Evolutionary conservation across 495 filamentous ascomycete species (phyloP), one percentile per base, ranked within the genome.

Genomic region (Xylaria sp.): DNA sequence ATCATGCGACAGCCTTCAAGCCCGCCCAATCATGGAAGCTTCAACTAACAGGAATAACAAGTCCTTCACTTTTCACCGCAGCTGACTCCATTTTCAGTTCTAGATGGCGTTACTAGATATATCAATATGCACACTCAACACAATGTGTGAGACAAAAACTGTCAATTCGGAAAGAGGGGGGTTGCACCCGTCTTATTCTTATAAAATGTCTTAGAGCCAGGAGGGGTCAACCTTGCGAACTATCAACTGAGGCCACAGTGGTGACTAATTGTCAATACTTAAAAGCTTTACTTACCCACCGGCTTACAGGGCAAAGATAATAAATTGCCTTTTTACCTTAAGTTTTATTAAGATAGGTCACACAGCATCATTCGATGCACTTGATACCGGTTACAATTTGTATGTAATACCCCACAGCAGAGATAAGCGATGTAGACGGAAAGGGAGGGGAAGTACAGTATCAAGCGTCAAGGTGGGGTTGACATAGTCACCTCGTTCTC

Each of bases 41-140:
- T 58, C 26, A 57, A 80, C 80, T 77, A 84, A 93, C 91, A 21
- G 92, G 91, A 77, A 93, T 94, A 70, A 88, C 80, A 29, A 93
- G 85, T 46, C 88, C 88, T 63, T 93, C 89, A 67, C 87, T 86
- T 46, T 88, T 84, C 17, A 93, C 90, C 9, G 88, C 91, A 11
- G 88, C 85, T 33, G 83, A 77, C 57, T 82, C 81, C 83, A 86
- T 85, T 14, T 74, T 72, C 15, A 48, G 19, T 71, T 68, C 15
- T 43, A 15, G 21, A n/a, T 17, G 31, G 17, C 7, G n/a, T 59
- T 9, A 26, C n/a, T 15, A 24, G 21, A 41, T 11, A 43, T 61
- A 37, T 59, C 8, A 24, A 43, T 26, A 62, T 26, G 14, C 35
- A 2, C 21, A 21, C 3, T 15, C 21, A 26, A 21, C n/a, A n/a